These are phyloP conservation scores for Climacium dendroides DNA, from an alignment of 225 moss, liverwort and hornwort genomes.

Conservation along the genomic window DNA sequence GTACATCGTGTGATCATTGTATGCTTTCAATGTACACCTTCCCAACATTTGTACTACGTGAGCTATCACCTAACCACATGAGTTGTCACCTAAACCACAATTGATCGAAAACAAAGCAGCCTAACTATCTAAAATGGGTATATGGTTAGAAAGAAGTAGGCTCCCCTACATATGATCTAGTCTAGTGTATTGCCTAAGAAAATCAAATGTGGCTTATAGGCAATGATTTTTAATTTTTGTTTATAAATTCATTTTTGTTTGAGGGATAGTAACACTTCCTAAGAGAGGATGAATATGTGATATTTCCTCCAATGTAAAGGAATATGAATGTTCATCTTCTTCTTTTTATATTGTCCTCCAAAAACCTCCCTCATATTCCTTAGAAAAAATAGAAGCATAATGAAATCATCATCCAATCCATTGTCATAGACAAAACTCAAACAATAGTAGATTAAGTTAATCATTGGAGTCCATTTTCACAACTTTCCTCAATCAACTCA, in stretches of 20 bases:
- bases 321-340: background rate
- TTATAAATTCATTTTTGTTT: background rate
- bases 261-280: background rate
- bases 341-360: background rate
- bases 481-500: too few relatives aligned
- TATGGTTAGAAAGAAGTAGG: too few relatives aligned
- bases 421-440: background rate
- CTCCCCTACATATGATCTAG: too few relatives aligned
- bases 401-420: background rate
- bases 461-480: background rate
- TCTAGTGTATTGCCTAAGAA: too few relatives aligned
- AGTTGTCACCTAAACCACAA: too few relatives aligned
- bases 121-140: too few relatives aligned
- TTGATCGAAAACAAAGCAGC: too few relatives aligned
- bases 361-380: background rate
- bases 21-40: too few relatives aligned
- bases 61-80: too few relatives aligned
- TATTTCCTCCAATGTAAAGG: background rate
- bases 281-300: background rate
- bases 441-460: background rate
- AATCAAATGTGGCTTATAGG: too few relatives aligned
- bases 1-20: too few relatives aligned
- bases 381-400: background rate
- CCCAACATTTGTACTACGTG: too few relatives aligned
- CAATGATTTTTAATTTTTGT: background rate